Evolutionary conservation across 108 stramenopile species (phyloP).

Genomic region (Mediolabrus comicus): DNA sequence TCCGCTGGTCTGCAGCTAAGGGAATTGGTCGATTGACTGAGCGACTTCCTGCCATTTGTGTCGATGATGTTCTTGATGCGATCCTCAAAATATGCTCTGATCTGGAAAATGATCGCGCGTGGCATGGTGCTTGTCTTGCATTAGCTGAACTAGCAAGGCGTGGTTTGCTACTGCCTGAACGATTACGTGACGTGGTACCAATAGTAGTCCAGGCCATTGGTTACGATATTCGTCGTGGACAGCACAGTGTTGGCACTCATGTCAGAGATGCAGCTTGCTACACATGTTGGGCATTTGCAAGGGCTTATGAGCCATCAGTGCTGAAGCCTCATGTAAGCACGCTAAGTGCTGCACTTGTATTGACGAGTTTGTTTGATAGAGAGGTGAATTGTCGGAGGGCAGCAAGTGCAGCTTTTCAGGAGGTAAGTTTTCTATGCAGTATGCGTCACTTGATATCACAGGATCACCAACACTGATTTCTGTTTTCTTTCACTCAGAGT

Average conservation of each 20-base stretch:
- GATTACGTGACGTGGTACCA: slow-evolving; percentile 85
- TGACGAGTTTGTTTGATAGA: slow-evolving; percentile 94
- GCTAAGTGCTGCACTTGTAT: slow-evolving; percentile 77
- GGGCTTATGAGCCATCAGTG: slow-evolving; percentile 90
- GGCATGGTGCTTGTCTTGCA: slow-evolving; percentile 98
- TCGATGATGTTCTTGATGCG: slow-evolving; percentile 95
- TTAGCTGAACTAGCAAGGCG: slow-evolving; percentile 94
- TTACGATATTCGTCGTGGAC: slow-evolving; percentile 89
- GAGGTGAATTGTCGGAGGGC: slow-evolving; percentile 98
- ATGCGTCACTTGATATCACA: not conserved
- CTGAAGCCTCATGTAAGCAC: slow-evolving; percentile 68
- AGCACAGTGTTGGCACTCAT: slow-evolving; percentile 92
- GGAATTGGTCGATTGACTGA: slow-evolving; percentile 95
- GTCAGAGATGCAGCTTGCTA: slow-evolving; percentile 99
- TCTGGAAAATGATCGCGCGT: slow-evolving; percentile 77
- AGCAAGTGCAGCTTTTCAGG: slow-evolving; percentile 98
- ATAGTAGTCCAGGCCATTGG: slow-evolving; percentile 78
- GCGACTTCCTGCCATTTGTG: slow-evolving; percentile 86
- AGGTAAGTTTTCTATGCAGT: slow-evolving; percentile 22
- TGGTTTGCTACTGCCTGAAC: slow-evolving; percentile 90
- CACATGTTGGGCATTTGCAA: slow-evolving; percentile 98
- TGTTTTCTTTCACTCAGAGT: not conserved
- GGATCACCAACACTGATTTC: not conserved
- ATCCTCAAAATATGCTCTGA: slow-evolving; percentile 78
- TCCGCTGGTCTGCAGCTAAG: slow-evolving; percentile 98